These are phyloP conservation scores for Phialemoniopsis sp. DNA, from an alignment of 2,329 filamentous ascomycete genomes.

Conservation along the genomic window DNA sequence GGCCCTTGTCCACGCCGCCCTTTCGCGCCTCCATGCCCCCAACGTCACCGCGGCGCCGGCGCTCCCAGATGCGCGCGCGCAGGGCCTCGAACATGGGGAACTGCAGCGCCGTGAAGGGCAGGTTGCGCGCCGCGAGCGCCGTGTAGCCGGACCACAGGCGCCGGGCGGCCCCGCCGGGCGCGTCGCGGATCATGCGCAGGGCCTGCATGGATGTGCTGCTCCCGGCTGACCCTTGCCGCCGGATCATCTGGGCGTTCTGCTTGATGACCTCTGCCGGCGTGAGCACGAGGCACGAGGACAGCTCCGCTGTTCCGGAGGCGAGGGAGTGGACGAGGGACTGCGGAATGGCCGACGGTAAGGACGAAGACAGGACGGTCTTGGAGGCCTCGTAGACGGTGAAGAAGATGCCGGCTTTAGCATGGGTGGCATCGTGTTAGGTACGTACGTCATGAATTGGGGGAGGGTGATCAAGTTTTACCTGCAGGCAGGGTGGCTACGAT, in stretches of 20 bases:
- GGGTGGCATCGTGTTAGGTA: too few relatives aligned
- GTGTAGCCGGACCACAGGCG: slow-evolving; percentile 70
- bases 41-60: slow-evolving; percentile 23
- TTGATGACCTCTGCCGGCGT: slow-evolving; percentile 90
- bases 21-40: slow-evolving; percentile 7
- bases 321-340: slow-evolving; percentile 66
- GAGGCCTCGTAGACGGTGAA: slow-evolving; percentile 84
- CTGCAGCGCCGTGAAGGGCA: slow-evolving; percentile 84
- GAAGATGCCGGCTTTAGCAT: slow-evolving; percentile 67
- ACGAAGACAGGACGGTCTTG: slow-evolving; percentile 56
- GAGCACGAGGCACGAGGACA: slow-evolving; percentile 80
- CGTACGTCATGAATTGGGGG: slow-evolving; percentile 1
- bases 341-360: slow-evolving; percentile 49
- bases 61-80: slow-evolving; percentile 47
- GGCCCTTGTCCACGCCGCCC: slow-evolving; percentile 4
- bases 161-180: slow-evolving; percentile 49
- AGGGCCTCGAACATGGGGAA: slow-evolving; percentile 82
- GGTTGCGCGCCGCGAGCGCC: slow-evolving; percentile 74
- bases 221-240: slow-evolving; percentile 19
- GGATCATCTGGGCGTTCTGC: slow-evolving; percentile 87
- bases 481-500: slow-evolving; percentile 86
- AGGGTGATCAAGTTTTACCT: slow-evolving; percentile 53
- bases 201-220: slow-evolving; percentile 42
- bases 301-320: slow-evolving; percentile 73
- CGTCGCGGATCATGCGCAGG: slow-evolving; percentile 37